Evolutionary conservation across 257 asterid species (phyloP), one percentile per base, ranked within the genome.

Genomic region (Hygrophila difformis): DNA sequence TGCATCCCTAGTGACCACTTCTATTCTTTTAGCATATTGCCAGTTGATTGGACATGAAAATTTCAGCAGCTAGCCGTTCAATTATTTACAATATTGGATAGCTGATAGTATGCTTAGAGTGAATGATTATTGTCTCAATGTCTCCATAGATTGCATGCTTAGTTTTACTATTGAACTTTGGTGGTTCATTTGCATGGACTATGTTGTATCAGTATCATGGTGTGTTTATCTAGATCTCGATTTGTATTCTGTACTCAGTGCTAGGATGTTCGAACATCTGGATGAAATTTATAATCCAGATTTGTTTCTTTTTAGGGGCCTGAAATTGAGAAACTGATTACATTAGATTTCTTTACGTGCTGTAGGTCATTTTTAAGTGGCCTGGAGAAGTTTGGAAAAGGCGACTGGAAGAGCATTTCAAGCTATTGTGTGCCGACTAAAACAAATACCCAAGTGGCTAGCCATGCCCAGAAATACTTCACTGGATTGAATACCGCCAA

Each of bases 391-490:
- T 64, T 37, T 8, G 70, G 70, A 11, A 39, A 21, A 50, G 65
- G 70, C 16, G 61, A 57, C 47, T 64, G 70, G 70, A 64, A 51
- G 56, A 57, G 35, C 61, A 64, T 64, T n/a, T 41, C 65, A 11
- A 20, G 48, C 16, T 29, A 28, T 13, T 16, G 42, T 5, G 70
- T 64, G 36, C 40, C 6, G 17, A 57, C 48, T 2, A 57, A 52
- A 57, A 18, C 65, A 2, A 64, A 57, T 18, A 64, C 57, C 47
- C 70, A 64, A 38, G 65, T 64, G 7, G 65, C 61, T 1, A 57
- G 70, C 61, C 65, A 64, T 51, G 70, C 70, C 29, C 70, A 64
- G 36, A 64, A 57, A 18, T 64, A 44, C 52, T n/a, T n/a, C n/a
- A 64, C 51, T 11, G 23, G 65, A n/a, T 3, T 57, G 43, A 40